A percentile compares a stretch with the other conserved stretches of the same genome.
Evolutionary conservation across 768 basidiomycete genomes (phyloP).

Genomic region (Boletus subcaerulescens): DNA sequence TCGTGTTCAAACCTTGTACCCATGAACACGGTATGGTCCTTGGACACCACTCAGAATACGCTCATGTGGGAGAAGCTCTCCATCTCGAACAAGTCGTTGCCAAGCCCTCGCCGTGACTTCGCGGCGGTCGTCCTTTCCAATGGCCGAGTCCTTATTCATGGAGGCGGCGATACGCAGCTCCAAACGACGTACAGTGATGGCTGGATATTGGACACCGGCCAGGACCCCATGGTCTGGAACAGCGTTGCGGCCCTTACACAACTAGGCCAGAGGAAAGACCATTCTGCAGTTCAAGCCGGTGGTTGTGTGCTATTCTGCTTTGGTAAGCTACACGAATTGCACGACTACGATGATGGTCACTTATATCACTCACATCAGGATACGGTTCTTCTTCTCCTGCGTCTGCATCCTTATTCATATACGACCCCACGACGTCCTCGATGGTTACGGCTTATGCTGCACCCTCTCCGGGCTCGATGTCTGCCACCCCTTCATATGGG

Average conservation of each 20-base stretch:
- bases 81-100: constrained; percentile 42
- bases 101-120: constrained; percentile 61
- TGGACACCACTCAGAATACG: constrained; percentile 52
- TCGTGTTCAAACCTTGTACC: constrained; percentile 48
- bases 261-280: constrained; percentile 67
- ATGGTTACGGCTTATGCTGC: constrained; percentile 44
- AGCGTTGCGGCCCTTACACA: constrained; percentile 47
- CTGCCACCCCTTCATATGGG: constrained; percentile 30
- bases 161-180: constrained; percentile 62
- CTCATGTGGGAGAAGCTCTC: constrained; percentile 49
- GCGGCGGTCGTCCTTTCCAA: constrained; percentile 49
- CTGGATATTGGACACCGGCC: constrained; percentile 61
- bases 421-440: constrained; percentile 35
- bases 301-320: constrained; percentile 71
- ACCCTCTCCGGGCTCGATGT: constrained; percentile 28
- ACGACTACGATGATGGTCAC: not conserved
- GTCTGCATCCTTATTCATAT: constrained; percentile 54
- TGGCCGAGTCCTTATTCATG: constrained; percentile 68
- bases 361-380: constrained; percentile 25
- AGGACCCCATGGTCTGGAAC: constrained; percentile 60
- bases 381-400: constrained; percentile 39
- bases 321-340: constrained; percentile 46
- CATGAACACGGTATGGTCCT: constrained; percentile 56
- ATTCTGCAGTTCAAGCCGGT: constrained; percentile 63
- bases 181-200: constrained; percentile 62